Evolutionary conservation across 208 protist genomes (phyloP), one percentile per base, ranked within the genome.

Genomic region (Angomonas ambiguus): DNA sequence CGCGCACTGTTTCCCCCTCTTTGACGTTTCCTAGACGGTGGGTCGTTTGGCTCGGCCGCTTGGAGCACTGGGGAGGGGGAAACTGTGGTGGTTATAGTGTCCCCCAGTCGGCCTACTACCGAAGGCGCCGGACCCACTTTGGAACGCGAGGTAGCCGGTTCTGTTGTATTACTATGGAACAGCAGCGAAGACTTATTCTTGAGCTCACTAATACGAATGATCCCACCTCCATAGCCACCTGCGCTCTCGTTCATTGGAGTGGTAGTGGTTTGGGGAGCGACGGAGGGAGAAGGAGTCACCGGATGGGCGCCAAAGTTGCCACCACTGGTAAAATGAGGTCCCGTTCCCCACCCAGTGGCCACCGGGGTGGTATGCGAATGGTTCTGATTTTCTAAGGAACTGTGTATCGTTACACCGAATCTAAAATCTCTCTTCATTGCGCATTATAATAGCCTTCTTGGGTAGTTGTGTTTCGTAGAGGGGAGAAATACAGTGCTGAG

Each of bases 171-270:
- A n/a, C n/a, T n/a, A n/a, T 41, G 35, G 13, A 41, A 41, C 5
- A 41, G 35, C 8, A 41, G 8, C 5, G 35, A 41, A 13, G 35
- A 41, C 13, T 41, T 41, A 13, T 41, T 41, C 13, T 55, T n/a
- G 42, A 65, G 28, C 13, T 33, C 22, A 60, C 85, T 95, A 51
- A 95, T 67, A 22, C 85, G 53, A 28, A 59, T 22, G 5, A 59
- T 30, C 6, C 53, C 25, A 5, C 53, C 53, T 3, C 53, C 53
- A 25, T 59, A 59, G 24, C 53, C 53, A 16, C 53, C 53, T 10
- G 2, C 16, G 25, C 20, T 34, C 3, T 34, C 53, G 25, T 5
- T 13, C 5, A 13, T 5, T 18, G 35, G 13, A 18, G 35, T 18
- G 35, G 35, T 41, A 41, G 35, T 18, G 35, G 35, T 5, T 41